Percentiles rank a stretch among this genome's conserved stretches.
phyloP scores from a whole-genome alignment of 1,284 basidiomycete genomes.

The Inonotus hispidus region DNA sequence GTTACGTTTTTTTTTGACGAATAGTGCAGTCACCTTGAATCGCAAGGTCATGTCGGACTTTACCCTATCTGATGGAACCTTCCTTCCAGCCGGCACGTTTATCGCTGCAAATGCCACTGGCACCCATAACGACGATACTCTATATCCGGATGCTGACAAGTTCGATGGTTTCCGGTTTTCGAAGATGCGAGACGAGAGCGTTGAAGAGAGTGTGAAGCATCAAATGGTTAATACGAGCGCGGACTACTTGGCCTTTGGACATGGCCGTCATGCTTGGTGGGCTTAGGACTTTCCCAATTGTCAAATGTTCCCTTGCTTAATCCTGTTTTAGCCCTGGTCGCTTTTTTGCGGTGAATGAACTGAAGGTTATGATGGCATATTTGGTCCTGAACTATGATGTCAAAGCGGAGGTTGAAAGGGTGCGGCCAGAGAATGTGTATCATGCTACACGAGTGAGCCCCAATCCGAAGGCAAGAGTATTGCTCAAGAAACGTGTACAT shows the following conservation, averaged over 20 bases:
- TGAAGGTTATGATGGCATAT: neutral
- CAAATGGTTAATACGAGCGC: constrained; percentile 24
- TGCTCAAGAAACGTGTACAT: constrained; percentile 15
- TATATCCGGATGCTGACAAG: constrained; percentile 25
- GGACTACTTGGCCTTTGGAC: constrained; percentile 29
- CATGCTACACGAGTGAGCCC: constrained; percentile 14
- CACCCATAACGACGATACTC: constrained; percentile 25
- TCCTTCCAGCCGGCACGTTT: constrained; percentile 33
- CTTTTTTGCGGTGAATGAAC: neutral
- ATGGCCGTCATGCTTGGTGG: constrained; percentile 29
- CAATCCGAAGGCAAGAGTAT: constrained; percentile 17
- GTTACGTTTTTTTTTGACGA: neutral
- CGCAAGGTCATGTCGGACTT: constrained; percentile 33
- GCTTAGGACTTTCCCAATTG: constrained; percentile 2
- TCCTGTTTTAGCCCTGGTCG: neutral
- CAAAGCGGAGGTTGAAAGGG: constrained; percentile 11
- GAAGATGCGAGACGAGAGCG: constrained; percentile 29
- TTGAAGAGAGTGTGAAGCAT: constrained; percentile 18
- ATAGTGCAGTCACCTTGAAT: constrained; percentile 26
- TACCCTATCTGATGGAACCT: constrained; percentile 38
- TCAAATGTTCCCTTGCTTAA: neutral
- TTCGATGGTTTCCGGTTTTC: constrained; percentile 35
- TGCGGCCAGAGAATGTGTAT: constrained; percentile 22
- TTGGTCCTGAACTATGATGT: neutral
- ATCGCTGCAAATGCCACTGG: constrained; percentile 25